Evolutionary conservation across 805 yeast genomes (phyloP), one percentile per base, ranked within the genome.

Genomic region (Sugiyamaella boreocaroliniensis): DNA sequence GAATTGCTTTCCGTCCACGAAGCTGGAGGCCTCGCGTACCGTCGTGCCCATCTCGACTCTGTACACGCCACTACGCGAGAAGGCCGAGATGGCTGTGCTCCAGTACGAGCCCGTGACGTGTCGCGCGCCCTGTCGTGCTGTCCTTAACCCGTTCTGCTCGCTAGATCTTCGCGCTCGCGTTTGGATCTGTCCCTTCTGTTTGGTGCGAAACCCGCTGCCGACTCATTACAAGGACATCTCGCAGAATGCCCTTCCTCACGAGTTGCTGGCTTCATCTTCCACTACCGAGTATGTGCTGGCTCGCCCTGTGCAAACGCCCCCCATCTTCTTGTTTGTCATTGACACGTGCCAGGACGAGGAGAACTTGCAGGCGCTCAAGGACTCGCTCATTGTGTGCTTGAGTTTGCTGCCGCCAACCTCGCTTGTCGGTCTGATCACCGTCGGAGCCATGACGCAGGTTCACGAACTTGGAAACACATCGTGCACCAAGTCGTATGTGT

Each of bases 31-130:
- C 16, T 83, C 84, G 62, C 85, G 93, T 61, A 85, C 89, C 64
- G 95, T 92, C 16, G 90, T 93, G 32, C 99, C 99, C 11, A 83
- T 93, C 40, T 96, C 97, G 43, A 85, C 96, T 52, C 73, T 93
- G 57, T 93, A 89, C 75, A 90, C 97, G n/a, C 99, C 99, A 8
- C 77, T 93, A 61, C 82, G 88, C 63, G 81, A 80, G 53, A 80
- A 86, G 59, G 85, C 84, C 55, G 89, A 84, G 58, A 74, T 89
- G 57, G 84, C 88, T 15, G 71, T 86, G 50, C 89, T 92, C 52
- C 80, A 80, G 62, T 89, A 89, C 69, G 96, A 90, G 68, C 97
- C 97, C 11, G 82, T 83, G 49, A 71, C 80, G 43, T 90, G 97
- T 72, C 78, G 89, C 51, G 79, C 82, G 22, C 81, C 81, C 54